These are phyloP conservation scores for Rauvolfia tetraphylla DNA, from an alignment of 257 asterid genomes.

Conservation along the genomic window DNA sequence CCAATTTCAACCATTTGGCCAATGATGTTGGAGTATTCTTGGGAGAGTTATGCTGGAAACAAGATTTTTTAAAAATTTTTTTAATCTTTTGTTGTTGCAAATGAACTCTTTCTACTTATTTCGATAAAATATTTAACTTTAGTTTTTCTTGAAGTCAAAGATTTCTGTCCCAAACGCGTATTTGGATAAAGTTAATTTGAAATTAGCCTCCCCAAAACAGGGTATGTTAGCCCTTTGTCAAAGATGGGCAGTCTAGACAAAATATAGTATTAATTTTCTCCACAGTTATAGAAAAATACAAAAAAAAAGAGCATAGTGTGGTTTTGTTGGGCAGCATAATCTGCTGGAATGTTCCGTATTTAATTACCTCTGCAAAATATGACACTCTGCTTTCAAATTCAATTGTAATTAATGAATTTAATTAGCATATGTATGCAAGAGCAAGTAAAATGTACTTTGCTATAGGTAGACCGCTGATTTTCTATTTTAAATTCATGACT, in stretches of 20 bases:
- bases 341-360: background rate
- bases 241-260: background rate
- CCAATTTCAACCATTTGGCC: conserved; percentile 5
- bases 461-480: too few relatives aligned
- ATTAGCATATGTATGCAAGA: background rate
- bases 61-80: too few relatives aligned
- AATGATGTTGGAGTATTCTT: conserved; percentile 5
- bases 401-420: background rate
- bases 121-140: background rate
- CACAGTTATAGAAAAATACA: too few relatives aligned
- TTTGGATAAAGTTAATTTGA: background rate
- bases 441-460: too few relatives aligned
- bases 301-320: background rate
- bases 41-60: background rate
- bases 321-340: background rate
- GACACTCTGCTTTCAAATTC: background rate
- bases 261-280: background rate
- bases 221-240: background rate
- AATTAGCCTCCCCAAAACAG: background rate
- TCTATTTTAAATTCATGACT: too few relatives aligned
- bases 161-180: conserved; percentile 10
- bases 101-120: background rate
- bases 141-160: background rate
- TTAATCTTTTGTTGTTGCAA: background rate
- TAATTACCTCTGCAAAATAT: background rate